These are phyloP conservation scores for Metschnikowia cerradonensis DNA, from an alignment of 805 yeast genomes.

Conservation along the genomic window DNA sequence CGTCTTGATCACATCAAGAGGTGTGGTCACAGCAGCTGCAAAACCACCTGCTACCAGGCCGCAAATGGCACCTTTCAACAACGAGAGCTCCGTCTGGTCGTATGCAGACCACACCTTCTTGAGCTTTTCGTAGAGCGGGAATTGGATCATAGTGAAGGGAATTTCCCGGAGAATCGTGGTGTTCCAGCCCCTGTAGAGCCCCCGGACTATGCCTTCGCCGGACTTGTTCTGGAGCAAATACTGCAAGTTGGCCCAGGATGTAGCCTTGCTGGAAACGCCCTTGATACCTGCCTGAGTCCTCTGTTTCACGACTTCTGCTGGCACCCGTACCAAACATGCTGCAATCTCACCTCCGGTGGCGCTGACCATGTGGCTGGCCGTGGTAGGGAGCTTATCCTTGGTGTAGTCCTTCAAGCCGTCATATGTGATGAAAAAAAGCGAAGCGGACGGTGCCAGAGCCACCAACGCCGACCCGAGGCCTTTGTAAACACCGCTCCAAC, in stretches of 20 bases:
- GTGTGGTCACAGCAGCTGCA: conserved; percentile 80
- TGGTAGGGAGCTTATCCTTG: conserved; percentile 25
- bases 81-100: conserved; percentile 43
- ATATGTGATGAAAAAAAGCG: conserved; percentile 61
- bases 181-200: conserved; percentile 89
- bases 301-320: conserved; percentile 95
- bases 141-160: conserved; percentile 94
- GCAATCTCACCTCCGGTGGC: conserved; percentile 90
- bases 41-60: conserved; percentile 80
- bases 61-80: conserved; percentile 77
- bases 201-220: conserved; percentile 75
- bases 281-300: conserved; percentile 63
- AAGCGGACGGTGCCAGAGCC: conserved; percentile 82
- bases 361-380: conserved; percentile 71
- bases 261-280: conserved; percentile 34
- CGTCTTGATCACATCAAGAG: conserved; percentile 74
- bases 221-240: conserved; percentile 57
- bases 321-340: conserved; percentile 92
- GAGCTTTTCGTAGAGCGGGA: conserved; percentile 85
- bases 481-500: conserved; percentile 83
- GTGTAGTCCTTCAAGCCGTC: conserved; percentile 61
- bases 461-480: conserved; percentile 92
- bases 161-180: conserved; percentile 93
- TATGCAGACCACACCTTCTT: conserved; percentile 56
- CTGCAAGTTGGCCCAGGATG: conserved; percentile 69